Percentiles rank a stretch among this genome's conserved stretches.
Conservation (phyloP, 768 basidiomycete species). For the Ephemerocybe angulata region DNA sequence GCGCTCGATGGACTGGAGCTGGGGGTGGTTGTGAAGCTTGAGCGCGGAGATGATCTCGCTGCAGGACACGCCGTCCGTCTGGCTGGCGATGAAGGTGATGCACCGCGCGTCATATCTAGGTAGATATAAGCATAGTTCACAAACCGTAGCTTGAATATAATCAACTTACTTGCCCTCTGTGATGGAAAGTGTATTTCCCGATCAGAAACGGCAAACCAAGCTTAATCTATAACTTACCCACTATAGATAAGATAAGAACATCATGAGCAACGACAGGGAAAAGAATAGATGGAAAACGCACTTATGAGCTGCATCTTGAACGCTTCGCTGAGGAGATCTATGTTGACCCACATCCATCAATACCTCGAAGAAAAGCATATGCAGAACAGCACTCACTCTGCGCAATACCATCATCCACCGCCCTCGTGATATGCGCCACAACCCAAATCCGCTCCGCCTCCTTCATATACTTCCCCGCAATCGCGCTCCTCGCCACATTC, state of each 20-base stretch:
- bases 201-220: background rate
- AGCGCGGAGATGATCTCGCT: constrained; percentile 51
- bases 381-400: constrained; percentile 38
- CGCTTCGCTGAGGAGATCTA: constrained; percentile 60
- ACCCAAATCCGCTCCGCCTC: constrained; percentile 62
- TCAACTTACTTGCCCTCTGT: constrained; percentile 53
- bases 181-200: background rate
- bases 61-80: constrained; percentile 61
- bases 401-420: constrained; percentile 62
- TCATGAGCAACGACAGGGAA: constrained; percentile 1
- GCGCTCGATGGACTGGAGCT: constrained; percentile 46
- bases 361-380: background rate
- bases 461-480: constrained; percentile 65
- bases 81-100: constrained; percentile 52
- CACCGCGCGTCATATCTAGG: constrained; percentile 51
- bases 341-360: background rate
- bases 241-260: constrained; percentile 15
- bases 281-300: constrained; percentile 32
- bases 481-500: constrained; percentile 58
- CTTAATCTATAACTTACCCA: constrained; percentile 34
- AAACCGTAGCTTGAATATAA: background rate
- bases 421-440: constrained; percentile 56
- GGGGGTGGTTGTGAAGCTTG: constrained; percentile 46
- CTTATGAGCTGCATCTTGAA: constrained; percentile 61
- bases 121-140: background rate